Evolutionary conservation across 768 basidiomycete species (phyloP).

Genomic region (Leccinum subtestaceum): DNA sequence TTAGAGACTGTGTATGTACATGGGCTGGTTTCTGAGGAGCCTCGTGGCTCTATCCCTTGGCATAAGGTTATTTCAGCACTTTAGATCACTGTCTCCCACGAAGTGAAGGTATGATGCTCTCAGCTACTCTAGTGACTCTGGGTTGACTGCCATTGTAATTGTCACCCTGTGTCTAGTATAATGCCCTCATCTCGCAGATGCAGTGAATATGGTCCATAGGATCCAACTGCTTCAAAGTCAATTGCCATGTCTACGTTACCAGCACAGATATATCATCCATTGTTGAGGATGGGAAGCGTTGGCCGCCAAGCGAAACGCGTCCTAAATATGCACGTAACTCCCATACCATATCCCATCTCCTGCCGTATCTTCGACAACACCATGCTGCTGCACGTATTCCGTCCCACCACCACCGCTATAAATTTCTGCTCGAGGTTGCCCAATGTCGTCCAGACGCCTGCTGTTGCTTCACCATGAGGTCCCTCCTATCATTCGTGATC

Average conservation of each 20-base stretch:
- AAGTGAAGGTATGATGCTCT: neutral
- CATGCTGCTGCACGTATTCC: conserved; percentile 9
- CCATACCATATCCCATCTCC: neutral
- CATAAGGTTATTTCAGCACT: neutral
- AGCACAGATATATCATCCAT: too few relatives aligned
- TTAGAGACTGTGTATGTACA: neutral
- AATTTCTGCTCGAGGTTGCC: neutral
- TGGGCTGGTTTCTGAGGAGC: neutral
- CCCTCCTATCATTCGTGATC: conserved; percentile 13
- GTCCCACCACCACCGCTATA: conserved; percentile 14
- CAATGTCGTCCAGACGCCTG: conserved; percentile 4
- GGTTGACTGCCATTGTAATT: too few relatives aligned
- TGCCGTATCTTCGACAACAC: neutral
- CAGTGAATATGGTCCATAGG: too few relatives aligned
- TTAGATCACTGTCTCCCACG: neutral
- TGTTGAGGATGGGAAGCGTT: neutral
- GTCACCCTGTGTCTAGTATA: too few relatives aligned
- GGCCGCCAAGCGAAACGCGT: neutral
- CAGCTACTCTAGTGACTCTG: too few relatives aligned
- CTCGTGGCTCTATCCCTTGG: neutral
- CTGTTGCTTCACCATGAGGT: conserved; percentile 11
- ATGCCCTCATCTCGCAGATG: neutral
- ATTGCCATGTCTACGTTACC: too few relatives aligned
- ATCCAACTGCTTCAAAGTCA: neutral
- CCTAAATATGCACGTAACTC: conserved; percentile 7